Base-by-base conservation (phyloP, 805 yeast species). In the Millerozyma miso region DNA sequence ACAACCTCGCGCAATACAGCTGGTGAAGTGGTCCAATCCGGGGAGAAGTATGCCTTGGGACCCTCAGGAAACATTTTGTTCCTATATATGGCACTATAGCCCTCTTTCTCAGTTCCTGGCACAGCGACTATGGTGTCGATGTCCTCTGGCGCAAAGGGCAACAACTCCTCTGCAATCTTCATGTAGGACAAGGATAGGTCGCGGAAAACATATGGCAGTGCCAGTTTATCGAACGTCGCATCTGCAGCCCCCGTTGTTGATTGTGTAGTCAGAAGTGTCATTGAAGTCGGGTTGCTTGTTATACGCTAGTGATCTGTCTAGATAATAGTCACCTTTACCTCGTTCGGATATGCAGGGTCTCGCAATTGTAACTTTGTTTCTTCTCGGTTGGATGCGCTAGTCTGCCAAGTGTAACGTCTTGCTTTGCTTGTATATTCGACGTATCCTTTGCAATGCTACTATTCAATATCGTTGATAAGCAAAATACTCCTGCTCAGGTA, bases 61-160 rank as follows among this genome's bases (percentile, higher is more conserved):
- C 37, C 20, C 12, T 35, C 37, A 2, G 55, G 50, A 47, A 37
- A 32, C 2, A 35, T 45, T 19, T 41, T 40, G 40, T 51, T 47
- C 42, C 88, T 63, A 54, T 71, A 83, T 6, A 76, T 56, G 1
- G 77, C 39, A 26, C 39, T 37, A 19, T 12, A 37, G 7, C 39
- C 39, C n/a, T 37, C 33, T 16, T 29, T 17, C 13, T 26, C 39
- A 56, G 60, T 47, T 39, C 65, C 50, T 23, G 52, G 53, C 32
- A 52, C 50, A 7, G 70, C 69, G 41, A 58, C 56, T 47, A 59
- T 58, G 10, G 47, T 8, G 43, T 53, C 48, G 39, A 62, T 56
- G 44, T 63, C 69, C 14, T 61, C 39, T 38, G 63, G 50, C n/a
- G 53, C 43, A 3, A 58, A 50, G 4, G 68, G 61, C 4, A 23